These are phyloP conservation scores for Aspergillus indologenus DNA, from an alignment of 495 filamentous ascomycete genomes.

Conservation along the genomic window DNA sequence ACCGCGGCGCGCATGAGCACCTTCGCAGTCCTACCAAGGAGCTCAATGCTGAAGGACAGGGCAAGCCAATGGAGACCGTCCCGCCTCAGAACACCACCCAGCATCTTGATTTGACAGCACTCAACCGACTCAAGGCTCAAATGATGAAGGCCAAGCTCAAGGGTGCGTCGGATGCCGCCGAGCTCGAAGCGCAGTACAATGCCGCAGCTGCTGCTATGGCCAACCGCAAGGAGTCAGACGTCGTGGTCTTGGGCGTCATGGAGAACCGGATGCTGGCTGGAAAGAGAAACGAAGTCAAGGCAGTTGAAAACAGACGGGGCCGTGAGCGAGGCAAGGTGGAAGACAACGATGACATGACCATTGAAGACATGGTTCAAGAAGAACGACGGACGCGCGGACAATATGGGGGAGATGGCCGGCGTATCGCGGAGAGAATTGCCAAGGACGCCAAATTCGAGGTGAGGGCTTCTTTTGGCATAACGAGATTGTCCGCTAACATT, in stretches of 20 bases:
- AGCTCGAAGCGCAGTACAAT: conserved; percentile 85
- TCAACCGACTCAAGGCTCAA: conserved; percentile 89
- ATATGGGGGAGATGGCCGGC: conserved; percentile 73
- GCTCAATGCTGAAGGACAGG: conserved; percentile 41
- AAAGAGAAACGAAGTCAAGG: conserved; percentile 69
- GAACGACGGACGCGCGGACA: conserved; percentile 80
- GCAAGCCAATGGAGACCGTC: conserved; percentile 41
- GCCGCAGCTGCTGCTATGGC: conserved; percentile 58
- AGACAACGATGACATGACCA: conserved; percentile 92
- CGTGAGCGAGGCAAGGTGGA: conserved; percentile 74
- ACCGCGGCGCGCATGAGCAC: conserved; percentile 32
- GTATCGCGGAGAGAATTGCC: conserved; percentile 85
- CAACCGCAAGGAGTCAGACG: conserved; percentile 58
- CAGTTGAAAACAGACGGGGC: conserved; percentile 71
- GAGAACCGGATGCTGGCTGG: conserved; percentile 83
- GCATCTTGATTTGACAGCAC: conserved; percentile 65
- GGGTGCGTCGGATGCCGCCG: conserved; percentile 64
- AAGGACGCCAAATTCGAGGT: conserved; percentile 88
- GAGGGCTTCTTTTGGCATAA: conserved; percentile 18
- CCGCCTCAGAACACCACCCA: conserved; percentile 40
- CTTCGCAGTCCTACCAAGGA: conserved; percentile 37
- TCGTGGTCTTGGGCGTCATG: conserved; percentile 81
- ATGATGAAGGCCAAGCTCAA: conserved; percentile 91
- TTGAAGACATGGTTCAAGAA: conserved; percentile 94
- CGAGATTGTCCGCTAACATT: conserved; percentile 24